Evolutionary conservation across 495 filamentous ascomycete genomes (phyloP), one percentile per base, ranked within the genome.

Genomic region (Neurospora intermedia): DNA sequence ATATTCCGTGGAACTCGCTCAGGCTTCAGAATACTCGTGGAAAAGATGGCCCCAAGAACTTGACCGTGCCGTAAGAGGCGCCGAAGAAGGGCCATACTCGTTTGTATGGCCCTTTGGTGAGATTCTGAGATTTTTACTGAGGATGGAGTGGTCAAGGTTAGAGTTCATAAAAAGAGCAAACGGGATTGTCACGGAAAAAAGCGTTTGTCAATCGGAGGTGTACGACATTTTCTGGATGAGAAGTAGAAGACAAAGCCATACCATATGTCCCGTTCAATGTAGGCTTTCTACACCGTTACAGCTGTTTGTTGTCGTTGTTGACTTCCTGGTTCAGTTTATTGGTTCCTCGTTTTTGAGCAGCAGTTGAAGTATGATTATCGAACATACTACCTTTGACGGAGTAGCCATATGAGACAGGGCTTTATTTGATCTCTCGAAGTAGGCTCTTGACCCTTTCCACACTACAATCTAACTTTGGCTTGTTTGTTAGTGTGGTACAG

Each of bases 31-130:
- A 86, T 76, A 70, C 84, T 82, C 43, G 81, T 81, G 66, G 92
- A 86, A 78, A 94, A 97, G 43, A 92, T 93, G 69, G 94, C 94
- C 15, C 95, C 89, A 93, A 89, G 69, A 94, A 89, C 74, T 87
- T 87, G 74, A 95, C 93, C 23, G 95, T 97, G 73, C 95, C 95
- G 84, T 97, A 98, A 75, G 94, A 93, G 71, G 94, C 93, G 78
- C 95, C 94, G 76, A 88, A 87, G 80, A 87, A 86, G 72, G 84
- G 11, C 20, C 23, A 59, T 27, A 82, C 84, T 80, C 27, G 1
- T 10, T 20, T 9, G 43, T 9, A 8, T 41, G 43, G 15, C 15
- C 4, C 5, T 43, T 31, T 7, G 9, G 46, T 43, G 3, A 35
- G 39, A 35, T 3, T 35, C 31, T 27, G 11, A 35, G 6, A n/a